phyloP scores from a whole-genome alignment of 805 yeast species.

The Ogataea sp. region DNA sequence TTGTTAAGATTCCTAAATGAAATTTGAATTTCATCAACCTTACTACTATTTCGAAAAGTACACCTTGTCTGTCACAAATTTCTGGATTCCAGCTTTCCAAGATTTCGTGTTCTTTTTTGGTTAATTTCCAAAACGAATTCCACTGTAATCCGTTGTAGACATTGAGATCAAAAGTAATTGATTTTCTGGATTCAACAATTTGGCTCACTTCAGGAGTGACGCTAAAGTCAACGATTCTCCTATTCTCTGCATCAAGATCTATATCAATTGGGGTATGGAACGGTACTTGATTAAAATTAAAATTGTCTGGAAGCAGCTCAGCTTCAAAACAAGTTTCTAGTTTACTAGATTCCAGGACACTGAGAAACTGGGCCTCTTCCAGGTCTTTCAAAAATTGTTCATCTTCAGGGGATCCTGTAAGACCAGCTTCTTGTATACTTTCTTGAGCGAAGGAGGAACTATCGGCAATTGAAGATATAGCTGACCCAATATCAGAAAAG shows the following conservation, averaged over 20 bases:
- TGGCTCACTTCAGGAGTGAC: background rate
- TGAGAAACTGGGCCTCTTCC: background rate
- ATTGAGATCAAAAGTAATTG: background rate
- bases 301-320: background rate
- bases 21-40: conserved; percentile 17
- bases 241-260: background rate
- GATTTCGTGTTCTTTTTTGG: conserved; percentile 12
- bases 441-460: too few relatives aligned
- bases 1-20: conserved; percentile 19
- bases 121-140: conserved; percentile 18
- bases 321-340: background rate
- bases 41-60: conserved; percentile 19
- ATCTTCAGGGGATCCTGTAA: too few relatives aligned
- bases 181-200: background rate
- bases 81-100: conserved; percentile 17
- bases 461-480: background rate
- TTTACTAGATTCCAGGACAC: background rate
- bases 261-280: background rate
- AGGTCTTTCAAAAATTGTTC: background rate
- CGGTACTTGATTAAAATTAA: background rate
- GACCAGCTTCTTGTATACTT: too few relatives aligned
- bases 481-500: background rate
- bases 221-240: background rate
- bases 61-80: conserved; percentile 20
- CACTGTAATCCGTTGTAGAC: background rate